These are phyloP conservation scores for Annona cherimola DNA, from an alignment of 164 flowering plant species.

Conservation along the genomic window DNA sequence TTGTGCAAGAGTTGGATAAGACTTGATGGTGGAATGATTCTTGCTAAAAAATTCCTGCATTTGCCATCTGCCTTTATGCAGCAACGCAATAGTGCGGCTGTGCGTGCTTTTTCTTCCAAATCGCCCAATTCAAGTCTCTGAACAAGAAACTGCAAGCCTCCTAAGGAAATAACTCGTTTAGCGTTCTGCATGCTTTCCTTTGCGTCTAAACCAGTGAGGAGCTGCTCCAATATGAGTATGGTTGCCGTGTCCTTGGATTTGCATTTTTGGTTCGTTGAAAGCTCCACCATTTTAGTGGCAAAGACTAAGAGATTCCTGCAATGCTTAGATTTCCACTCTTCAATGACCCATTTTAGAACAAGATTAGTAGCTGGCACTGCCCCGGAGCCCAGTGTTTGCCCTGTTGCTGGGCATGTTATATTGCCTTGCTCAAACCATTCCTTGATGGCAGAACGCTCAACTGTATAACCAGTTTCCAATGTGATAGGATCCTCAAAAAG, in stretches of 20 bases:
- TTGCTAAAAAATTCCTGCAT: slow-evolving; percentile 47
- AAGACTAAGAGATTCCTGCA: slow-evolving; percentile 26
- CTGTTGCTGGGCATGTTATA: slow-evolving; percentile 54
- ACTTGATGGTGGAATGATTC: slow-evolving; percentile 29
- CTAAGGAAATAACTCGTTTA: slow-evolving; percentile 44
- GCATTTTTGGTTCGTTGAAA: slow-evolving; percentile 11
- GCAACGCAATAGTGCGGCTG: slow-evolving; percentile 31
- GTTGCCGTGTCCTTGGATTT: slow-evolving; percentile 31
- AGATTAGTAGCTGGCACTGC: slow-evolving; percentile 46
- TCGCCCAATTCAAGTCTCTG: slow-evolving; percentile 42
- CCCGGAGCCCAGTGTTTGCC: slow-evolving; percentile 31
- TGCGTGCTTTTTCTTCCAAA: slow-evolving; percentile 39
- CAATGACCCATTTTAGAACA: slow-evolving; percentile 50
- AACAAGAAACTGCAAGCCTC: slow-evolving; percentile 54
- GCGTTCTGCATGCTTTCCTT: slow-evolving; percentile 39
- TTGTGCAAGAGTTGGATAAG: slow-evolving; percentile 49
- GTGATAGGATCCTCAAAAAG: slow-evolving; percentile 72
- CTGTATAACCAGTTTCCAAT: slow-evolving; percentile 71
- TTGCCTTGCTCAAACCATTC: slow-evolving; percentile 58
- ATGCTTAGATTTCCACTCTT: slow-evolving; percentile 49
- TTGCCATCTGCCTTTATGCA: slow-evolving; percentile 53
- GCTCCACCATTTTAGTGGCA: slow-evolving; percentile 26
- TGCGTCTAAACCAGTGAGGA: slow-evolving; percentile 33
- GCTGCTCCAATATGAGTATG: slow-evolving; percentile 38
- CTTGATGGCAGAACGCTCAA: slow-evolving; percentile 50